Percentiles rank a stretch among this genome's conserved stretches.
These are phyloP conservation scores for Xylaria sp. DNA, from an alignment of 495 filamentous ascomycete genomes.

Conservation along the genomic window DNA sequence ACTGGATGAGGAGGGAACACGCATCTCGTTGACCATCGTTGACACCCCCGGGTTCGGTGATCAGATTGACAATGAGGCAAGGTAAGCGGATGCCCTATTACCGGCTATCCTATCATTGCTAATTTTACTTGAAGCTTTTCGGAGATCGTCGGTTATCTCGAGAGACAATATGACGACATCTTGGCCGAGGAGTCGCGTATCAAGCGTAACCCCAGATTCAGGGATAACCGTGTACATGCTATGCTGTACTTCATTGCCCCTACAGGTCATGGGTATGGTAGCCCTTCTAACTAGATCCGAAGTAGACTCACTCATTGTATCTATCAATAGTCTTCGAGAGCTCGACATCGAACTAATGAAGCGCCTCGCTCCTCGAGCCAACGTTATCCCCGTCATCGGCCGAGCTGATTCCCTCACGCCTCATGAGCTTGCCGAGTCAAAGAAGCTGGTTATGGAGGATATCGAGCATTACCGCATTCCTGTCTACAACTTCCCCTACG, in stretches of 20 bases:
- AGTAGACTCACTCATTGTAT: slow-evolving; percentile 34
- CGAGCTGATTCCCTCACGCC: slow-evolving; percentile 98
- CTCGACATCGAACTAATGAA: slow-evolving; percentile 99
- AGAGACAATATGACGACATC: slow-evolving; percentile 99
- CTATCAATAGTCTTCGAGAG: slow-evolving; percentile 78
- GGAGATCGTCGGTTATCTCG: slow-evolving; percentile 96
- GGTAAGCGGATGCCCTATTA: slow-evolving; percentile 59
- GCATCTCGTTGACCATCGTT: slow-evolving; percentile 96
- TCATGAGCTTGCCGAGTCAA: slow-evolving; percentile 94
- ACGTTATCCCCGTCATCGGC: slow-evolving; percentile 98
- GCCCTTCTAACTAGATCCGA: background rate
- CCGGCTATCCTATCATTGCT: slow-evolving; percentile 19
- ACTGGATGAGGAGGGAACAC: slow-evolving; percentile 96
- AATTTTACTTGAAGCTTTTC: slow-evolving; percentile 69
- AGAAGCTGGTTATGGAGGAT: slow-evolving; percentile 99
- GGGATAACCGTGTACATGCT: slow-evolving; percentile 97
- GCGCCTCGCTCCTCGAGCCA: slow-evolving; percentile 96
- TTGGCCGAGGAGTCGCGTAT: slow-evolving; percentile 98
- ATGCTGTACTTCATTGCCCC: slow-evolving; percentile 99
- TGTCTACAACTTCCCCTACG: slow-evolving; percentile 99
- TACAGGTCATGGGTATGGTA: slow-evolving; percentile 85
- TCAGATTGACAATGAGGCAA: slow-evolving; percentile 98
- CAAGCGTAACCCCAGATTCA: slow-evolving; percentile 99
- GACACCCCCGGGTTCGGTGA: slow-evolving; percentile 99
- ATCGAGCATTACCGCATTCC: slow-evolving; percentile 99